Percentiles rank a stretch among this genome's conserved stretches.
Conservation (phyloP, 2,329 filamentous ascomycete species). For the Colletotrichum kahawae region DNA sequence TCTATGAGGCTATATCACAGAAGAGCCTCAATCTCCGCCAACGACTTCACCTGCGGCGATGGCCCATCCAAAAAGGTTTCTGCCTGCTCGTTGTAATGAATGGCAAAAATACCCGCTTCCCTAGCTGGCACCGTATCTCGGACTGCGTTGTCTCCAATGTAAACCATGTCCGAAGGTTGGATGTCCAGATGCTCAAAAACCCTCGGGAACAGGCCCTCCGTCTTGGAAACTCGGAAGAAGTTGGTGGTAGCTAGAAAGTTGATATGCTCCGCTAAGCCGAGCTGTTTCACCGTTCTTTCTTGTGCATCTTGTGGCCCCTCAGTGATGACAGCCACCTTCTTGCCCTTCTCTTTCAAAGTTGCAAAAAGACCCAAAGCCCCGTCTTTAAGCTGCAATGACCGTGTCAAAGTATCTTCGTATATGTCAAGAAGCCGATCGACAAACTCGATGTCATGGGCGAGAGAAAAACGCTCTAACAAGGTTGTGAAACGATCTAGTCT, state of each 20-base stretch:
- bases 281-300: conserved; percentile 42
- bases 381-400: conserved; percentile 36
- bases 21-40: conserved; percentile 21
- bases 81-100: conserved; percentile 29
- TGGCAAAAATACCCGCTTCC: conserved; percentile 29
- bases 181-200: conserved; percentile 32
- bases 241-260: conserved; percentile 38
- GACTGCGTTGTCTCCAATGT: conserved; percentile 32
- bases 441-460: conserved; percentile 22
- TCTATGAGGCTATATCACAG: background rate
- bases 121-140: conserved; percentile 34
- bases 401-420: conserved; percentile 35
- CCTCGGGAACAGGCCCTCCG: conserved; percentile 28
- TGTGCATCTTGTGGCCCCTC: conserved; percentile 54
- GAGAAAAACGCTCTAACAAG: conserved; percentile 32
- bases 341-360: conserved; percentile 35
- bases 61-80: conserved; percentile 5
- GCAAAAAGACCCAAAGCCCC: conserved; percentile 40
- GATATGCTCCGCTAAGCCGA: conserved; percentile 30
- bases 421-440: conserved; percentile 26
- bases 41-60: conserved; percentile 20
- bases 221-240: conserved; percentile 31
- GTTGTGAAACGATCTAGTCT: conserved; percentile 41
- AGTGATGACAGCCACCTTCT: conserved; percentile 48
- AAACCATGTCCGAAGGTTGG: conserved; percentile 28